These are phyloP conservation scores for Sanghuangporus sanghuang DNA, from an alignment of 1,284 basidiomycete species.

Conservation along the genomic window DNA sequence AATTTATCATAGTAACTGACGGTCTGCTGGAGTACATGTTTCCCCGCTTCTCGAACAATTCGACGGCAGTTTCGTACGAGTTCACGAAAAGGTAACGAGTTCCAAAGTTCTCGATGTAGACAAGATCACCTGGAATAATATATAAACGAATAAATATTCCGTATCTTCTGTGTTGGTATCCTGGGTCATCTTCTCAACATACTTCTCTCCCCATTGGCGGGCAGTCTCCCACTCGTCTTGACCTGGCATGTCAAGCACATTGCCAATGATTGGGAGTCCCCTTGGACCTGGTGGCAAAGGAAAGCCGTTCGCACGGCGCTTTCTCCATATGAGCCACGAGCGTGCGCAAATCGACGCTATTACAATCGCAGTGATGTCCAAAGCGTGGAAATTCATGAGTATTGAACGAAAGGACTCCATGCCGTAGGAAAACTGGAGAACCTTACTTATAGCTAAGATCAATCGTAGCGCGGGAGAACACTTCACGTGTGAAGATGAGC, in stretches of 20 bases:
- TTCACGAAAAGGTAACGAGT: conserved; percentile 22
- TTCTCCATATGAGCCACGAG: neutral
- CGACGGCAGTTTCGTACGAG: conserved; percentile 19
- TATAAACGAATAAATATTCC: neutral
- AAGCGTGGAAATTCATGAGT: neutral
- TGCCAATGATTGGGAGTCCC: conserved; percentile 19
- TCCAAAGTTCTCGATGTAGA: conserved; percentile 22
- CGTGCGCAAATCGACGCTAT: neutral
- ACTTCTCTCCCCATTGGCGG: conserved; percentile 18
- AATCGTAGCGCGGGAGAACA: too few species aligned
- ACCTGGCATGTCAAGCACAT: conserved; percentile 19
- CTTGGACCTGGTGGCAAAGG: conserved; percentile 19
- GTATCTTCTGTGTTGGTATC: neutral
- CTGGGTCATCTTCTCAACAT: conserved; percentile 8
- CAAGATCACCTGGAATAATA: conserved; percentile 19
- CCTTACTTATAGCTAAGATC: neutral
- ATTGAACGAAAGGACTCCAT: neutral
- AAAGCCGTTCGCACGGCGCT: neutral
- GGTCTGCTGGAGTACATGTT: conserved; percentile 22
- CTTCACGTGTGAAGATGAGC: too few species aligned
- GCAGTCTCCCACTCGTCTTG: conserved; percentile 14
- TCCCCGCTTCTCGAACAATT: conserved; percentile 23
- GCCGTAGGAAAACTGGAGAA: neutral
- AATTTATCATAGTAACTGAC: conserved; percentile 8
- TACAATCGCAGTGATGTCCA: neutral